Evolutionary conservation across 1,284 basidiomycete species (phyloP).

Genomic region (Ganoderma lucidum): DNA sequence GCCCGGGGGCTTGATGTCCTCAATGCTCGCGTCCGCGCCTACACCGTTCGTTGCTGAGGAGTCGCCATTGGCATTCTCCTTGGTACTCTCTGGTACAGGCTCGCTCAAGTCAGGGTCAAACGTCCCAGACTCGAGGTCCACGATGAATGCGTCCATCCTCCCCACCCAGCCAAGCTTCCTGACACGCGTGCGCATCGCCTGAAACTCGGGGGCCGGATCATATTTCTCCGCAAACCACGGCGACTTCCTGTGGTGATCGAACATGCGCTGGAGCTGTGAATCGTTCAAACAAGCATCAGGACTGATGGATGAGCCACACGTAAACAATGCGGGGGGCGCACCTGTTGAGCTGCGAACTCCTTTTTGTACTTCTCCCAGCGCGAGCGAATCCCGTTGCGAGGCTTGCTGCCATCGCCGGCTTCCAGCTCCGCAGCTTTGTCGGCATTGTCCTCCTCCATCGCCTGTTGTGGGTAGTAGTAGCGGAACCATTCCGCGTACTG

Average conservation of each 20-base stretch:
- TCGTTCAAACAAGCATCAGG: background rate
- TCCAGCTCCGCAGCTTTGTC: slow-evolving; percentile 84
- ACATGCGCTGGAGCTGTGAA: slow-evolving; percentile 84
- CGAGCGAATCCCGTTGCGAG: slow-evolving; percentile 80
- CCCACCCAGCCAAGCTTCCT: slow-evolving; percentile 85
- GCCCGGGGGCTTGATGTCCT: slow-evolving; percentile 49
- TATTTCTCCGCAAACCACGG: slow-evolving; percentile 97
- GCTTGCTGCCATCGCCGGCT: slow-evolving; percentile 79
- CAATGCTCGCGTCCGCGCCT: slow-evolving; percentile 44
- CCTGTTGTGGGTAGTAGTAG: slow-evolving; percentile 78
- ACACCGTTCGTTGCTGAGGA: slow-evolving; percentile 40
- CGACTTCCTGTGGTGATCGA: slow-evolving; percentile 89
- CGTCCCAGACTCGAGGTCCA: slow-evolving; percentile 83
- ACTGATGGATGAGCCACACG: background rate
- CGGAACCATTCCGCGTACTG: slow-evolving; percentile 94
- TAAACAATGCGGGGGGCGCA: slow-evolving; percentile 49
- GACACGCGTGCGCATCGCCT: slow-evolving; percentile 75
- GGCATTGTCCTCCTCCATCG: slow-evolving; percentile 79
- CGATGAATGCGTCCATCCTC: slow-evolving; percentile 73
- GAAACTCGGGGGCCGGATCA: slow-evolving; percentile 75
- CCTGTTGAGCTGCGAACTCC: slow-evolving; percentile 85
- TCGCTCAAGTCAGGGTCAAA: slow-evolving; percentile 80
- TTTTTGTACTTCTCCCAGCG: slow-evolving; percentile 94
- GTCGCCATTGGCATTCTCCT: slow-evolving; percentile 51
- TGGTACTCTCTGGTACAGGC: slow-evolving; percentile 55